Evolutionary conservation across 1,284 basidiomycete genomes (phyloP), one percentile per base, ranked within the genome.

Genomic region (Mycena sp.): DNA sequence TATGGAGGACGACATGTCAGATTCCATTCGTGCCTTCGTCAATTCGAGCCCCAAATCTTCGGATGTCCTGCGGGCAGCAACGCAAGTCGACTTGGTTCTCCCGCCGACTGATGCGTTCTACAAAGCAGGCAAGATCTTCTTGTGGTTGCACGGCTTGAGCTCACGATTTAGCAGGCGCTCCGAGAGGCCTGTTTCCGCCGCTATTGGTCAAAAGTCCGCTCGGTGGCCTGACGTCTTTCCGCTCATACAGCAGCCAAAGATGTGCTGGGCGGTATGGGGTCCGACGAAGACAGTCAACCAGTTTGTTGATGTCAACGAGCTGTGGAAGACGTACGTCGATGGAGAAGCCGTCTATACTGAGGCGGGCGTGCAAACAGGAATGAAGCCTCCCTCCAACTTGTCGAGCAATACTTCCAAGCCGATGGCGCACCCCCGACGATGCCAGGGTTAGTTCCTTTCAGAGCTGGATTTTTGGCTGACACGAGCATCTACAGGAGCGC

Each of bases 311-410:
- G 16, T 73, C 4, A 16, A 64, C 3, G 70, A 67, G 10, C 37
- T 74, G 0, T 73, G 70, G 73, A 43, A 52, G 1, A 57, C 54
- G 10, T 74, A 68, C 30, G 56, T 26, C 19, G 30, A 52, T 16
- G 73, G 73, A 11, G 71, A 69, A 41, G 45, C 65, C 0, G 61
- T 64, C 5, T 56, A 59, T 4, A 45, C 67, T 30, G 16, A 7
- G 0, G 38, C 59, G 14, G 64, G 64, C 17, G 44, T 41, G 11
- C 67, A 69, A 38, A 72, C 69, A 11, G 67, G 70, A 3, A 44
- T 67, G 32, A 70, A 72, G 44, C 73, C 69, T 19, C 73, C 71
- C 60, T 75, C 7, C 67, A 64, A n/a, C 55, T 70, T 7, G 67
- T 74, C 14, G 71, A 74, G 48, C 50, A 67, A 29, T 53, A 68